These are phyloP conservation scores for Termitomyces sp. DNA, from an alignment of 768 basidiomycete species.

Conservation along the genomic window DNA sequence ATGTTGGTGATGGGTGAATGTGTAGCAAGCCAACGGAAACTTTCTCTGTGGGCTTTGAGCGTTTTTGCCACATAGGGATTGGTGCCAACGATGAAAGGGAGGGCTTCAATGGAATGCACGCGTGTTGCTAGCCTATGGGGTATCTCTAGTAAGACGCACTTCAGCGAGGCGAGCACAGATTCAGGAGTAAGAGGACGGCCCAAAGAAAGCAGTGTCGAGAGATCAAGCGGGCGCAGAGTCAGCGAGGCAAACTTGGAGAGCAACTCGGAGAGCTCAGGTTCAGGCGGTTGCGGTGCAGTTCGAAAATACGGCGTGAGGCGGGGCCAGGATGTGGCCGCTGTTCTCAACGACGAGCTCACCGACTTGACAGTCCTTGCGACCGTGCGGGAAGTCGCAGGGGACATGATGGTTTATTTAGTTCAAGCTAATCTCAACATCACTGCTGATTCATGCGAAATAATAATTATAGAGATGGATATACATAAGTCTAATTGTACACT, in stretches of 20 bases:
- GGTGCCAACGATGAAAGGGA: slow-evolving; percentile 86
- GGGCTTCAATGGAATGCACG: slow-evolving; percentile 64
- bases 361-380: slow-evolving; percentile 4
- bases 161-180: slow-evolving; percentile 70
- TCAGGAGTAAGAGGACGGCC: slow-evolving; percentile 67
- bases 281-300: slow-evolving; percentile 42
- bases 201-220: slow-evolving; percentile 69
- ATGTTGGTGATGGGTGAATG: slow-evolving; percentile 61
- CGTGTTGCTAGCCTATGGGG: slow-evolving; percentile 73
- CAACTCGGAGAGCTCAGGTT: slow-evolving; percentile 50
- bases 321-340: not conserved
- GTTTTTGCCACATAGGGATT: slow-evolving; percentile 81
- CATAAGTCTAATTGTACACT: slow-evolving; percentile 75
- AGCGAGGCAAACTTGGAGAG: slow-evolving; percentile 54
- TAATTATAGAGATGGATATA: slow-evolving; percentile 9
- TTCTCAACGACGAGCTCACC: slow-evolving; percentile 5
- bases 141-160: slow-evolving; percentile 69
- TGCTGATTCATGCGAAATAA: not conserved
- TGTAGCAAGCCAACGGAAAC: slow-evolving; percentile 65
- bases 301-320: slow-evolving; percentile 21
- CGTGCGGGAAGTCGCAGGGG: not conserved
- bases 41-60: slow-evolving; percentile 60
- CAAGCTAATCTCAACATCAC: not conserved
- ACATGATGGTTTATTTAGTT: slow-evolving; percentile 4
- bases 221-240: slow-evolving; percentile 65